Conservation (phyloP, 2,329 filamentous ascomycete genomes). For the Aurifilum marmelostoma region DNA sequence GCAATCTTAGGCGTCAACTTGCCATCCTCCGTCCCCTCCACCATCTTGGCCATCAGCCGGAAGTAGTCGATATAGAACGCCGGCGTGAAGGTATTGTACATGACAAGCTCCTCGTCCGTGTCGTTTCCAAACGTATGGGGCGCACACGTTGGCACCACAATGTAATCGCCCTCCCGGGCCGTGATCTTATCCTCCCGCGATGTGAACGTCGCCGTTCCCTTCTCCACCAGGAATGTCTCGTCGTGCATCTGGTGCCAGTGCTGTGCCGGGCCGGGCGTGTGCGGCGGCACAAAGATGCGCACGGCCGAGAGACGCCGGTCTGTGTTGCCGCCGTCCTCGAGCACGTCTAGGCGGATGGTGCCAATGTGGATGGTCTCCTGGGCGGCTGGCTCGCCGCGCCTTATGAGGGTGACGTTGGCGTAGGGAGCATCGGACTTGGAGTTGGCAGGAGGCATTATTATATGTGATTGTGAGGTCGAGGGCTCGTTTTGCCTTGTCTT, state of each 20-base stretch:
- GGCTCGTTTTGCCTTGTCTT: background rate
- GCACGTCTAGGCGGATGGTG: slow-evolving; percentile 7
- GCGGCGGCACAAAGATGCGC: slow-evolving; percentile 49
- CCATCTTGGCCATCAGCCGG: slow-evolving; percentile 52
- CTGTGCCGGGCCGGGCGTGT: slow-evolving; percentile 49
- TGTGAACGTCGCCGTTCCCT: slow-evolving; percentile 56
- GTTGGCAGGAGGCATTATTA: slow-evolving; percentile 12
- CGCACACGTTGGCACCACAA: slow-evolving; percentile 56
- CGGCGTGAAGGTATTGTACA: slow-evolving; percentile 62
- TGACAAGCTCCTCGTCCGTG: slow-evolving; percentile 54
- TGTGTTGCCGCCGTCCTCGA: slow-evolving; percentile 19
- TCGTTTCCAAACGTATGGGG: slow-evolving; percentile 62
- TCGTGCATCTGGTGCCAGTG: slow-evolving; percentile 64
- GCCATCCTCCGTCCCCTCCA: slow-evolving; percentile 42
- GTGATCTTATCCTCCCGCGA: slow-evolving; percentile 49
- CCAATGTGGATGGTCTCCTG: slow-evolving; percentile 9
- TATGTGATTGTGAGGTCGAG: background rate
- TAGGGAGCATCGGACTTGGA: slow-evolving; percentile 15
- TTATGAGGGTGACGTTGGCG: slow-evolving; percentile 16
- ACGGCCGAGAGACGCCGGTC: slow-evolving; percentile 38
- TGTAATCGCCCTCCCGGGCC: slow-evolving; percentile 55
- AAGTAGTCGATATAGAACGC: slow-evolving; percentile 63
- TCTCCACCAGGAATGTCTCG: slow-evolving; percentile 58
- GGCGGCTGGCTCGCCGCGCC: slow-evolving; percentile 2
- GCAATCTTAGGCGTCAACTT: slow-evolving; percentile 52